Conservation (phyloP, 441 rosid genomes). For the Populus hybrid region DNA sequence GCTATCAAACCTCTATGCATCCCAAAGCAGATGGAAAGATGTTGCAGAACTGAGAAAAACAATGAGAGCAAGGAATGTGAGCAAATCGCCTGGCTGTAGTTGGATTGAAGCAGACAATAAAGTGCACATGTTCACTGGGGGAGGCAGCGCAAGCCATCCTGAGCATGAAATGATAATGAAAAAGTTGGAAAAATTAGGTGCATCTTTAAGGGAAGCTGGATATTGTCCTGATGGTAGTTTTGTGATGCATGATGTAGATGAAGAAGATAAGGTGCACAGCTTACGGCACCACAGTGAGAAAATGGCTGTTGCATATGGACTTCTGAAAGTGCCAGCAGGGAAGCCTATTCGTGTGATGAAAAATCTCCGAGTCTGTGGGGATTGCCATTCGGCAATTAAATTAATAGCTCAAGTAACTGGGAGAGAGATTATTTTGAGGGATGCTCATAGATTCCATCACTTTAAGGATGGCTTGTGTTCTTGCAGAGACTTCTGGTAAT, state of each 20-base stretch:
- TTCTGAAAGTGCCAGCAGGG: conserved; percentile 56
- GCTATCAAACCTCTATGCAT: conserved; percentile 62
- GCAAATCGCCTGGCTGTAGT: conserved; percentile 69
- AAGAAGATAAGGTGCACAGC: conserved; percentile 61
- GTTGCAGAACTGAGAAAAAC: conserved; percentile 45
- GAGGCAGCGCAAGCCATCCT: conserved; percentile 42
- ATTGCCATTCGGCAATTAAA: conserved; percentile 64
- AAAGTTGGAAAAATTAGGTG: conserved; percentile 44
- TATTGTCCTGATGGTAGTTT: conserved; percentile 62
- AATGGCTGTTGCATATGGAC: conserved; percentile 65
- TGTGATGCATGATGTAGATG: conserved; percentile 68
- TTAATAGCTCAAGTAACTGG: conserved; percentile 48
- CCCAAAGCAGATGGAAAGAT: conserved; percentile 55
- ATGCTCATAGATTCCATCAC: conserved; percentile 69
- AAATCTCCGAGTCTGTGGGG: conserved; percentile 64
- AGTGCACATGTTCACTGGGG: conserved; percentile 60
- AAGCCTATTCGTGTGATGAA: conserved; percentile 63
- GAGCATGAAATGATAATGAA: conserved; percentile 42
- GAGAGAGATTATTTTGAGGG: conserved; percentile 63
- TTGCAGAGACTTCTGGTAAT: conserved; percentile 62
- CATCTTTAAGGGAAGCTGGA: conserved; percentile 55
- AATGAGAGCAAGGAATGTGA: conserved; percentile 43
- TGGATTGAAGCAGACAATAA: conserved; percentile 56
- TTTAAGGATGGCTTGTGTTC: conserved; percentile 60
- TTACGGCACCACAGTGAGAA: conserved; percentile 58